Conservation (phyloP, 176 grass and related monocot species). For the Bolboschoenus planiculmis region DNA sequence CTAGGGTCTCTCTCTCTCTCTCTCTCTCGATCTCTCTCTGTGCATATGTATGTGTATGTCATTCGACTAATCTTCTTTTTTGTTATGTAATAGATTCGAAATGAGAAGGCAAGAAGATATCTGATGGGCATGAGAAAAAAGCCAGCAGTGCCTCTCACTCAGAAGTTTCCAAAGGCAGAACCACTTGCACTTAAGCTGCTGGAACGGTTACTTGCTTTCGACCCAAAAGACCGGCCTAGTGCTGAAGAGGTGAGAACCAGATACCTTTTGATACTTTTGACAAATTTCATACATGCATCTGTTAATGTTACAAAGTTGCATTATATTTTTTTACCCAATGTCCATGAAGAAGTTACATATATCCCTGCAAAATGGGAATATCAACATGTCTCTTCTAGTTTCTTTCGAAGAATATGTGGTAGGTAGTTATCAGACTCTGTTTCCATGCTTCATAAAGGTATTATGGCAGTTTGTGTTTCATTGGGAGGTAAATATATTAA, state of each 20-base stretch:
- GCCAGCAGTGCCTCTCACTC: constrained; percentile 41
- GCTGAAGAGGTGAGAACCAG: constrained; percentile 52
- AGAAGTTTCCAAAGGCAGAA: constrained; percentile 67
- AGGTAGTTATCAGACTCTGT: neutral
- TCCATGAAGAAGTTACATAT: neutral
- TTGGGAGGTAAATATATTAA: neutral
- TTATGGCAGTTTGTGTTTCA: neutral
- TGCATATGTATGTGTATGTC: neutral
- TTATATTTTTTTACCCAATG: neutral
- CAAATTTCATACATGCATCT: neutral
- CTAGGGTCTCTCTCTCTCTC: constrained; percentile 33
- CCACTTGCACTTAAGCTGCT: constrained; percentile 66
- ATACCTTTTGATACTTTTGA: neutral
- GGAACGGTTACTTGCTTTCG: constrained; percentile 62
- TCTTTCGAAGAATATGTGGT: neutral
- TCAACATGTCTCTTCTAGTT: neutral
- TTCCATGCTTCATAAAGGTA: neutral
- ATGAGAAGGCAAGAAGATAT: constrained; percentile 74
- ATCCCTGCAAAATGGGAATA: neutral
- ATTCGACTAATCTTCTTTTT: neutral
- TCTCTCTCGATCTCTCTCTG: neutral
- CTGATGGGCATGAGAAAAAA: constrained; percentile 64
- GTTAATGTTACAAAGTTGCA: neutral
- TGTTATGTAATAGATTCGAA: constrained; percentile 47
- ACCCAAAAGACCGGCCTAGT: constrained; percentile 62